Evolutionary conservation across 176 grass and related monocot species (phyloP).

Genomic region (Musa acuminata): DNA sequence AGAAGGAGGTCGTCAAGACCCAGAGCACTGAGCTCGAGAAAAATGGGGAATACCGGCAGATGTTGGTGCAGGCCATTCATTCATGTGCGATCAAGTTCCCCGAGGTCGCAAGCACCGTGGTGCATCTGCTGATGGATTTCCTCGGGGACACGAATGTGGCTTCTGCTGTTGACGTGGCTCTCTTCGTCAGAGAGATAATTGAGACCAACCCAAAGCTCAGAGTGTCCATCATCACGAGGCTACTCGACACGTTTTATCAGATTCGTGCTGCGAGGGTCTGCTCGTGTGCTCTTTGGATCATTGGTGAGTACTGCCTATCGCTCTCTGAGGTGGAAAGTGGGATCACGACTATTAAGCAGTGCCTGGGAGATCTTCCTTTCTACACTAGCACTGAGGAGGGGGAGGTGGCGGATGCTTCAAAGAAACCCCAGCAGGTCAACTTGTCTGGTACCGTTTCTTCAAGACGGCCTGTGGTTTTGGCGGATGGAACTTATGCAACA

Average conservation of each 20-base stretch:
- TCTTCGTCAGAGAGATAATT: conserved; percentile 12
- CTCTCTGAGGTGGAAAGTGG: conserved; percentile 8
- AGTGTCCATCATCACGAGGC: neutral
- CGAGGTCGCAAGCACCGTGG: neutral
- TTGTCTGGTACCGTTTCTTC: conserved; percentile 8
- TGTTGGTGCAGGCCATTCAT: conserved; percentile 8
- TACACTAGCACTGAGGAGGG: conserved; percentile 3
- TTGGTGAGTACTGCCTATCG: conserved; percentile 14
- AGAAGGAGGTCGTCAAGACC: conserved; percentile 8
- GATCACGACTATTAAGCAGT: conserved; percentile 1
- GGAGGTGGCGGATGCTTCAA: neutral
- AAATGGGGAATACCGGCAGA: conserved; percentile 7
- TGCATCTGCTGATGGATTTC: conserved; percentile 15
- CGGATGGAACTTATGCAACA: conserved; percentile 6
- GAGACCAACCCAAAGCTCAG: conserved; percentile 11
- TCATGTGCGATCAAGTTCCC: conserved; percentile 12
- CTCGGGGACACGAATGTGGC: conserved; percentile 4
- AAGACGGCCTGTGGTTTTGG: conserved; percentile 2
- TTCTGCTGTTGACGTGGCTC: conserved; percentile 8
- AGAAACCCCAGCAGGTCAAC: neutral
- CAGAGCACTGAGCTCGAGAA: conserved; percentile 9
- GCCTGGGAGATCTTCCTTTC: conserved; percentile 7
- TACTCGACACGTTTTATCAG: conserved; percentile 12
- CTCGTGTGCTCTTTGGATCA: conserved; percentile 6
- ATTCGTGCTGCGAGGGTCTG: conserved; percentile 9